phyloP scores from a whole-genome alignment of 2,329 filamentous ascomycete genomes.

The Cercospora sp. region DNA sequence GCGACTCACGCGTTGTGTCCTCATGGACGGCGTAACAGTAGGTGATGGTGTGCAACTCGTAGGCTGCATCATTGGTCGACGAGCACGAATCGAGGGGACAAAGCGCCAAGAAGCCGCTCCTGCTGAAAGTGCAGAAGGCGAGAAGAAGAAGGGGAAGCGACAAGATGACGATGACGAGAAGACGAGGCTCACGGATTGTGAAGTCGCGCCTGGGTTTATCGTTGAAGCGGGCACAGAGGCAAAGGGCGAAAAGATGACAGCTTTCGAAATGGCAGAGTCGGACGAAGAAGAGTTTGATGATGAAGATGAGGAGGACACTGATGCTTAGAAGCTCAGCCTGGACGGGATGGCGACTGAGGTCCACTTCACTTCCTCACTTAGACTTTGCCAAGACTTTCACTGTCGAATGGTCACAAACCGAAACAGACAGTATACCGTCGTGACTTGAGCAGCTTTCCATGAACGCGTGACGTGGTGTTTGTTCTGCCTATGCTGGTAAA shows the following conservation, averaged over 20 bases:
- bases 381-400: neutral
- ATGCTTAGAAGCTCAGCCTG: neutral
- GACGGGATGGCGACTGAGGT: neutral
- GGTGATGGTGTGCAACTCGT: slow-evolving; percentile 83
- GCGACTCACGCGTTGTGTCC: slow-evolving; percentile 78
- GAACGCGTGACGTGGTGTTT: too few species aligned
- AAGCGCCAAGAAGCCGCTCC: slow-evolving; percentile 21
- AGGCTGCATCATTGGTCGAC: slow-evolving; percentile 80
- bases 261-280: slow-evolving; percentile 46
- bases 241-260: slow-evolving; percentile 65
- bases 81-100: slow-evolving; percentile 75
- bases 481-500: too few species aligned
- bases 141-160: slow-evolving; percentile 40
- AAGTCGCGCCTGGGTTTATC: slow-evolving; percentile 83
- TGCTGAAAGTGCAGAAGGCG: slow-evolving; percentile 47
- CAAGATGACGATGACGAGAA: slow-evolving; percentile 56
- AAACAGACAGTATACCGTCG: neutral
- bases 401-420: neutral
- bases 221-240: slow-evolving; percentile 74
- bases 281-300: slow-evolving; percentile 37
- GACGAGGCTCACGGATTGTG: slow-evolving; percentile 76
- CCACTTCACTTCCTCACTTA: neutral
- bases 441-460: neutral
- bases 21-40: slow-evolving; percentile 90
- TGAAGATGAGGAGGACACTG: slow-evolving; percentile 28